Conservation (phyloP, 106 monocot species). For the Apostasia shenzhenica region DNA sequence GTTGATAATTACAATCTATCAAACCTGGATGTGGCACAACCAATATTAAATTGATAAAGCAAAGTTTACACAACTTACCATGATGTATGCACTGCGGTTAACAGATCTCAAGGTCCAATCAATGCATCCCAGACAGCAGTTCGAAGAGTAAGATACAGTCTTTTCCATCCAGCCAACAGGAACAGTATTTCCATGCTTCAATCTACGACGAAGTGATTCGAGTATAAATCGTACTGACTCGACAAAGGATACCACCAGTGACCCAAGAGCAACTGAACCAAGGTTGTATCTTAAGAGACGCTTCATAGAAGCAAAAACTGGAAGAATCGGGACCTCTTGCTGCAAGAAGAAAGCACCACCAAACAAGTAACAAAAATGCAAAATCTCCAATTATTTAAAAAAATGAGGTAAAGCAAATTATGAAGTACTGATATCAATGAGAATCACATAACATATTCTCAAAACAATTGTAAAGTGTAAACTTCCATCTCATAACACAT, state of each 20-base stretch:
- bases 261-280: slow-evolving; percentile 92
- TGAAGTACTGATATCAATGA: too few relatives aligned
- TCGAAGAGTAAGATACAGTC: slow-evolving; percentile 44
- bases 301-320: slow-evolving; percentile 83
- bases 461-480: not conserved
- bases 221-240: slow-evolving; percentile 81
- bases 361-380: too few relatives aligned
- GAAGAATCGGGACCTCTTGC: slow-evolving; percentile 86
- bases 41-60: not conserved
- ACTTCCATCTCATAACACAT: not conserved
- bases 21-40: not conserved
- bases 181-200: slow-evolving; percentile 35
- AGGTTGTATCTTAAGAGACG: slow-evolving; percentile 81
- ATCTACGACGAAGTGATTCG: slow-evolving; percentile 59
- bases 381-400: too few relatives aligned
- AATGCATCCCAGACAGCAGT: slow-evolving; percentile 43
- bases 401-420: not conserved
- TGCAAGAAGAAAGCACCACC: slow-evolving; percentile 17
- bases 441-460: not conserved
- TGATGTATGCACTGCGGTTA: slow-evolving; percentile 57
- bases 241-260: slow-evolving; percentile 70
- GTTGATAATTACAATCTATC: not conserved
- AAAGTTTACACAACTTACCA: slow-evolving; percentile 28
- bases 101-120: slow-evolving; percentile 51
- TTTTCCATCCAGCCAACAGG: slow-evolving; percentile 36